Conservation (phyloP, 108 stramenopile species). For the Chaetoceros muelleri region DNA sequence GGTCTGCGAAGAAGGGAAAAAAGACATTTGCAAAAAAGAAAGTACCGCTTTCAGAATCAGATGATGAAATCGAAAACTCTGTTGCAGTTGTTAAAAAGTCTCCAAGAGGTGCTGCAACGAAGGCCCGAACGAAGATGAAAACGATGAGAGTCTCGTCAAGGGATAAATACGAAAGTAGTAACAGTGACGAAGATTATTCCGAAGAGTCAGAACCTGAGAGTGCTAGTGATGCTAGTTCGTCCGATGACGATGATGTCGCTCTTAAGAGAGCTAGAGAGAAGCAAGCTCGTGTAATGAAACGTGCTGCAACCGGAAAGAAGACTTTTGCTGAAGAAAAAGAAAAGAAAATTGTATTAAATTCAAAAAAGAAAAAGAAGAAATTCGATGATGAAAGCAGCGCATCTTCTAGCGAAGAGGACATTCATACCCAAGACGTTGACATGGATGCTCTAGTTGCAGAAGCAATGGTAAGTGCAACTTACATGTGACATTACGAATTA, state of each 20-base stretch:
- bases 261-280: conserved; percentile 34
- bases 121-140: conserved; percentile 23
- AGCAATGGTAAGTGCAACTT: conserved; percentile 37
- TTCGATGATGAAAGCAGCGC: conserved; percentile 12
- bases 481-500: not conserved
- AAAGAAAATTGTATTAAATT: conserved; percentile 15
- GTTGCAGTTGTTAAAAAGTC: conserved; percentile 6
- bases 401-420: conserved; percentile 11
- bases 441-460: conserved; percentile 39
- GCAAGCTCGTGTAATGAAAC: conserved; percentile 33
- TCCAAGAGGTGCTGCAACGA: conserved; percentile 34
- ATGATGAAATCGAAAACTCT: conserved; percentile 9
- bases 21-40: conserved; percentile 23
- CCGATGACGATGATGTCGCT: conserved; percentile 17
- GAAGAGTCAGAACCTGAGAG: not conserved
- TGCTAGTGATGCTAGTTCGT: not conserved
- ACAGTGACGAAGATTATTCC: conserved; percentile 6
- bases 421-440: conserved; percentile 29
- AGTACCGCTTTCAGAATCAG: conserved; percentile 30
- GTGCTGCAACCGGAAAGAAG: conserved; percentile 11
- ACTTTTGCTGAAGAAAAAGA: not conserved
- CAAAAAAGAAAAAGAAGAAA: conserved; percentile 27
- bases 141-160: conserved; percentile 2
- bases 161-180: conserved; percentile 6
- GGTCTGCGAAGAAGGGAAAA: conserved; percentile 6